A percentile compares a stretch with the other conserved stretches of the same genome.
Evolutionary conservation across 2,329 filamentous ascomycete genomes (phyloP).

Genomic region (Aspergillus uvarum): DNA sequence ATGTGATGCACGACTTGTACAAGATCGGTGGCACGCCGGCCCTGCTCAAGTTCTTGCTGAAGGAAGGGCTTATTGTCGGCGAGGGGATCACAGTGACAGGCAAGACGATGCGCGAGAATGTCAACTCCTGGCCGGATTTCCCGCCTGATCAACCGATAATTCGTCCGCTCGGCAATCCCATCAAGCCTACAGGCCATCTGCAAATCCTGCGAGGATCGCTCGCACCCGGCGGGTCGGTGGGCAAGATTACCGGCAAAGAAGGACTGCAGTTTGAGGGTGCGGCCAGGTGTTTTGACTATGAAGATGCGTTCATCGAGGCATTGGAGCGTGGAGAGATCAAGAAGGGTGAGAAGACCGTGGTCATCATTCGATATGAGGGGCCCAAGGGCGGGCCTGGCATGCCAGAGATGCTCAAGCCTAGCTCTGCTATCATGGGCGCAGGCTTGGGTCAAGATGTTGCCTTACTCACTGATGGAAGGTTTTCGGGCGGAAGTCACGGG

Average conservation of each 20-base stretch:
- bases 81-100: slow-evolving; percentile 9
- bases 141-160: slow-evolving; percentile 7
- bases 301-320: slow-evolving; percentile 63
- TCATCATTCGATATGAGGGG: slow-evolving; percentile 68
- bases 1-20: slow-evolving; percentile 47
- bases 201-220: slow-evolving; percentile 67
- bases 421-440: slow-evolving; percentile 69
- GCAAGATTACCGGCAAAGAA: slow-evolving; percentile 71
- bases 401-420: slow-evolving; percentile 70
- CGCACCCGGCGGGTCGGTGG: slow-evolving; percentile 64
- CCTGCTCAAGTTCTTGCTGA: slow-evolving; percentile 43
- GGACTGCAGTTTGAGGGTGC: slow-evolving; percentile 62
- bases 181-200: slow-evolving; percentile 66
- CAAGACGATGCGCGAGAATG: slow-evolving; percentile 11
- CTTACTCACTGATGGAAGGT: slow-evolving; percentile 60
- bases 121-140: slow-evolving; percentile 7
- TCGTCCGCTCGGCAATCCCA: slow-evolving; percentile 59
- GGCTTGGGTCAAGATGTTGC: slow-evolving; percentile 66
- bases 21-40: slow-evolving; percentile 47
- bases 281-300: slow-evolving; percentile 64
- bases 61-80: slow-evolving; percentile 10
- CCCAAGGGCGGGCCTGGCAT: slow-evolving; percentile 69
- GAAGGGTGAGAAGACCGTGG: slow-evolving; percentile 68
- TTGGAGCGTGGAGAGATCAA: slow-evolving; percentile 65
- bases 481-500: slow-evolving; percentile 45